A percentile compares a stretch with the other conserved stretches of the same genome.
These are phyloP conservation scores for Mycena chlorophos DNA, from an alignment of 768 basidiomycete genomes.

Conservation along the genomic window DNA sequence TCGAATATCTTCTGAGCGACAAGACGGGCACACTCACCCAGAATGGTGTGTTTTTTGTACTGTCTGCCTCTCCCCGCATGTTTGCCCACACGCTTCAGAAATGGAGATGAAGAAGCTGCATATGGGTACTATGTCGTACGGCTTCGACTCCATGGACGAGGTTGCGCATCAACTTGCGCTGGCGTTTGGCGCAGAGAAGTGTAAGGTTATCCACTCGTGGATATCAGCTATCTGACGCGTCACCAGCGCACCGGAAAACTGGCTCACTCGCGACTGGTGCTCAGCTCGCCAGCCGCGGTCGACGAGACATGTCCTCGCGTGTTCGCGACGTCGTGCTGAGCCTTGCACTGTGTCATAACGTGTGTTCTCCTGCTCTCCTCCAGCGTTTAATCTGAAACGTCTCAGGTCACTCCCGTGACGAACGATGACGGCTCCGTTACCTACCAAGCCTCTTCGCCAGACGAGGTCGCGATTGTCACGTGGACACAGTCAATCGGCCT, in stretches of 20 bases:
- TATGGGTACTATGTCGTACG: constrained; percentile 98
- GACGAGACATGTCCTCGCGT: constrained; percentile 92
- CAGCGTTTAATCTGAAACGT: not conserved
- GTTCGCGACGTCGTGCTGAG: constrained; percentile 91
- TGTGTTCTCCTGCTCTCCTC: constrained; percentile 35
- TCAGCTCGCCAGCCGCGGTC: constrained; percentile 81
- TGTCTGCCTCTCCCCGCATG: not conserved
- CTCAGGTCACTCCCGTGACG: constrained; percentile 88
- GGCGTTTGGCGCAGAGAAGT: constrained; percentile 74
- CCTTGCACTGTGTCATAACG: constrained; percentile 95
- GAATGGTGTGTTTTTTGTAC: constrained; percentile 65
- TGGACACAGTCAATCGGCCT: constrained; percentile 97
- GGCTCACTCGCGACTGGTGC: constrained; percentile 72
- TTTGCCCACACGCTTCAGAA: constrained; percentile 48
- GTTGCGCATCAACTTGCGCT: constrained; percentile 87
- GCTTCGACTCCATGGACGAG: constrained; percentile 98
- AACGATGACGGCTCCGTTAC: constrained; percentile 95
- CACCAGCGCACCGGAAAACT: constrained; percentile 45
- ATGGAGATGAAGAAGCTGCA: constrained; percentile 99
- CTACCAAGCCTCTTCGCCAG: constrained; percentile 98
- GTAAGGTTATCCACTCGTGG: constrained; percentile 32
- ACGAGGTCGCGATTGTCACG: constrained; percentile 97
- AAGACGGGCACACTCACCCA: constrained; percentile 98
- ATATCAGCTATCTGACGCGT: not conserved
- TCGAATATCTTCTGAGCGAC: constrained; percentile 94